phyloP scores from a whole-genome alignment of 2,329 filamentous ascomycete species.

The Alternaria arborescens region DNA sequence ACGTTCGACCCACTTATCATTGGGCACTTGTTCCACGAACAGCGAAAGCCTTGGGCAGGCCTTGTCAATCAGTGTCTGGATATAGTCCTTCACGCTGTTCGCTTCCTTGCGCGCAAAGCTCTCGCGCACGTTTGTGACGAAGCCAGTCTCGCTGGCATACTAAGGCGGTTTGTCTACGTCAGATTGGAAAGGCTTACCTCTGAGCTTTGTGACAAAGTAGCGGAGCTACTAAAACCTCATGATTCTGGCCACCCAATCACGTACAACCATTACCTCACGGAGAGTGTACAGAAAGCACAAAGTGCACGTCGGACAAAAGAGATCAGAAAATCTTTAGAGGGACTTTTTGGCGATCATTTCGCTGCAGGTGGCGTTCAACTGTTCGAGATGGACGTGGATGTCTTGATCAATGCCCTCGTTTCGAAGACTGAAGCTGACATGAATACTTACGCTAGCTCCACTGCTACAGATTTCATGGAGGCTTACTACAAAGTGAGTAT shows the following conservation, averaged over 20 bases:
- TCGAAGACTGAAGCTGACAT: slow-evolving; percentile 35
- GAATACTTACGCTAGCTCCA: slow-evolving; percentile 40
- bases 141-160: slow-evolving; percentile 7
- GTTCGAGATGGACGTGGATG: slow-evolving; percentile 18
- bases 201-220: slow-evolving; percentile 18
- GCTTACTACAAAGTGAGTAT: slow-evolving; percentile 47
- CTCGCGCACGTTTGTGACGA: slow-evolving; percentile 17
- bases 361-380: too few species aligned
- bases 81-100: slow-evolving; percentile 11
- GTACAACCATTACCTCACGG: slow-evolving; percentile 52
- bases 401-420: slow-evolving; percentile 22
- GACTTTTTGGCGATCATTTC: too few species aligned
- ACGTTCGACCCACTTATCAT: slow-evolving; percentile 35
- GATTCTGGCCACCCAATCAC: slow-evolving; percentile 39
- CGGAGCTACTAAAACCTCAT: slow-evolving; percentile 27
- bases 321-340: slow-evolving; percentile 26
- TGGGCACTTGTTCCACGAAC: slow-evolving; percentile 30
- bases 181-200: slow-evolving; percentile 11
- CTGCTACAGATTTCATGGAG: slow-evolving; percentile 42
- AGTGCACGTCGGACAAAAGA: slow-evolving; percentile 17
- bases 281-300: slow-evolving; percentile 46
- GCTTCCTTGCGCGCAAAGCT: background rate
- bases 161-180: slow-evolving; percentile 6
- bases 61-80: slow-evolving; percentile 11
- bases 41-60: slow-evolving; percentile 26